phyloP scores from a whole-genome alignment of 805 yeast species.

The Hanseniaspora occidentalis region DNA sequence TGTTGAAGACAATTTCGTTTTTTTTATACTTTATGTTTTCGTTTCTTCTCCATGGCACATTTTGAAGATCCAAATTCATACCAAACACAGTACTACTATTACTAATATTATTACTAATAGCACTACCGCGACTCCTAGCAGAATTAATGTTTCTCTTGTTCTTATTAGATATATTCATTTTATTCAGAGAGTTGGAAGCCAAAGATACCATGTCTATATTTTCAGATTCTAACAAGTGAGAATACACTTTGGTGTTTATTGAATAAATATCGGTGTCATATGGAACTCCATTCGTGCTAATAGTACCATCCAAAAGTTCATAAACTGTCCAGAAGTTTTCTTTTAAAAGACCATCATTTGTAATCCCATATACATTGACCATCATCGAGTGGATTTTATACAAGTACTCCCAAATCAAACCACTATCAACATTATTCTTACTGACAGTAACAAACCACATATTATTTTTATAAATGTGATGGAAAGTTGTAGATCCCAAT shows the following conservation, averaged over 20 bases:
- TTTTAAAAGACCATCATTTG: slow-evolving; percentile 37
- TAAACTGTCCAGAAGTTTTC: slow-evolving; percentile 58
- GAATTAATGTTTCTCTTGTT: too few relatives aligned
- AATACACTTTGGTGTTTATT: too few relatives aligned
- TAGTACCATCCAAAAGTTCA: slow-evolving; percentile 63
- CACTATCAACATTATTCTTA: slow-evolving; percentile 77
- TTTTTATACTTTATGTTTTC: slow-evolving; percentile 61
- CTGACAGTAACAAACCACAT: slow-evolving; percentile 85
- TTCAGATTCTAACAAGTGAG: too few relatives aligned
- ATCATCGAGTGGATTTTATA: slow-evolving; percentile 47
- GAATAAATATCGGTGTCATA: slow-evolving; percentile 13
- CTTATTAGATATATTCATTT: too few relatives aligned
- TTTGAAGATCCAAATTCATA: not conserved
- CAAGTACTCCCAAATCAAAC: slow-evolving; percentile 66
- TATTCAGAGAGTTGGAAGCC: too few relatives aligned
- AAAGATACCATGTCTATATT: too few relatives aligned
- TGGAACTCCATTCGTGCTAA: slow-evolving; percentile 25
- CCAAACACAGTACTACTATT: too few relatives aligned
- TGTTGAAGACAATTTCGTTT: slow-evolving; percentile 68
- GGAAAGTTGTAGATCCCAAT: slow-evolving; percentile 83
- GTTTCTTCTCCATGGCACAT: slow-evolving; percentile 50
- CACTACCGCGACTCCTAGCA: too few relatives aligned
- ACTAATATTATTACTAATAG: too few relatives aligned
- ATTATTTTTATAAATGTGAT: slow-evolving; percentile 50
- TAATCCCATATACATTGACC: slow-evolving; percentile 24